These are phyloP conservation scores for Rhizoclosmatium sp. DNA, from an alignment of 192 early-diverging fungal species.

Conservation along the genomic window DNA sequence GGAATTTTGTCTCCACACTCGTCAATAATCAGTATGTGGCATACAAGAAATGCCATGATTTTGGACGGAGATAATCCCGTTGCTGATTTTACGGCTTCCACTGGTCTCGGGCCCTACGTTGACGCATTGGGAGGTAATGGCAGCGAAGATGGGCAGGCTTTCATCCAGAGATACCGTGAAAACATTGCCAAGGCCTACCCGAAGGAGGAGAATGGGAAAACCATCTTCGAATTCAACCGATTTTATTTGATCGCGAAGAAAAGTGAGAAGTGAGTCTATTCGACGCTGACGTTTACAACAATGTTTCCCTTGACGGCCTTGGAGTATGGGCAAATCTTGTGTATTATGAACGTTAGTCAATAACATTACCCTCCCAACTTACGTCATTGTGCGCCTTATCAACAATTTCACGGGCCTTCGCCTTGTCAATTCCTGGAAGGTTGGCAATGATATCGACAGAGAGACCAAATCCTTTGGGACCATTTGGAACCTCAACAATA, in stretches of 20 bases:
- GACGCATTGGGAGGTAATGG: constrained; percentile 17
- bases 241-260: constrained; percentile 22
- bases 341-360: background rate
- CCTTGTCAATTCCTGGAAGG: constrained; percentile 45
- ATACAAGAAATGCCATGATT: background rate
- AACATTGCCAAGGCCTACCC: constrained; percentile 24
- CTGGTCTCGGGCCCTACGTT: constrained; percentile 29
- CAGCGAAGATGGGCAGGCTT: constrained; percentile 13
- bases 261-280: background rate
- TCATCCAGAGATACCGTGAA: constrained; percentile 17
- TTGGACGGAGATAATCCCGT: constrained; percentile 34
- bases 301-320: constrained; percentile 50
- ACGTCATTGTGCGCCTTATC: constrained; percentile 42
- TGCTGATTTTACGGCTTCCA: constrained; percentile 31
- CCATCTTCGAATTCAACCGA: constrained; percentile 20
- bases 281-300: constrained; percentile 29
- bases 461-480: constrained; percentile 36
- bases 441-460: constrained; percentile 36
- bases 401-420: constrained; percentile 36
- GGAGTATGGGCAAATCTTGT: constrained; percentile 53
- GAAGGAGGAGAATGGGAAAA: constrained; percentile 16
- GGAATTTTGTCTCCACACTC: background rate
- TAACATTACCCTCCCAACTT: background rate
- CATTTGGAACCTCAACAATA: constrained; percentile 20
- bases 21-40: constrained; percentile 16